Conservation (phyloP, 2,329 filamentous ascomycete species). For the Clarireedia sp. region DNA sequence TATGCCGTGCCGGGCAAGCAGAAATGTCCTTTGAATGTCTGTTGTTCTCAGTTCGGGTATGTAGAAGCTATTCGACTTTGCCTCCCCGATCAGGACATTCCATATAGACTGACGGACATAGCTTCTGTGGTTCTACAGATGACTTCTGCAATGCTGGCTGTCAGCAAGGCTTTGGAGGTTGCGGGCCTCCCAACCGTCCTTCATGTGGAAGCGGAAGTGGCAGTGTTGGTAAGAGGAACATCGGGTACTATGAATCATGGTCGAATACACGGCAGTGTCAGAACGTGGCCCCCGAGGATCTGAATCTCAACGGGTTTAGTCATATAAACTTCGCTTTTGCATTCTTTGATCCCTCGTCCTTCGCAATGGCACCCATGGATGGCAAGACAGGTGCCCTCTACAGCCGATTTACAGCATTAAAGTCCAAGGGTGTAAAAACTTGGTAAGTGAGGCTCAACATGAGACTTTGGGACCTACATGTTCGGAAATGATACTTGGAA, state of each 20-base stretch:
- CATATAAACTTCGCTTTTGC: conserved; percentile 32
- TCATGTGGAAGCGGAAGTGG: conserved; percentile 8
- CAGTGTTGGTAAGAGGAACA: conserved; percentile 10
- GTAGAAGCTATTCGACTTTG: neutral
- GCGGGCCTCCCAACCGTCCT: neutral
- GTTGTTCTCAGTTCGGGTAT: conserved; percentile 20
- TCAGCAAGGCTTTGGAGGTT: neutral
- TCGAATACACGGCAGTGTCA: conserved; percentile 18
- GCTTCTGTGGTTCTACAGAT: neutral
- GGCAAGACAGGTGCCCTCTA: conserved; percentile 5
- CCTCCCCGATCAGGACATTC: neutral
- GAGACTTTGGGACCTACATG: too few species aligned
- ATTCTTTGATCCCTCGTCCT: conserved; percentile 33
- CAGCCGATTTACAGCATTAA: conserved; percentile 12
- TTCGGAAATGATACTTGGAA: too few species aligned
- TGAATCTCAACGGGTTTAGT: conserved; percentile 18
- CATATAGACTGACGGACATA: neutral
- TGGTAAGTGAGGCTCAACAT: neutral
- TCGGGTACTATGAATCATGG: conserved; percentile 32
- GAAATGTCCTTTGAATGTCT: conserved; percentile 13
- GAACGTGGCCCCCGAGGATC: conserved; percentile 4
- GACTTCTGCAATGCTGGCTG: neutral
- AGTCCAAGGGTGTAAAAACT: neutral
- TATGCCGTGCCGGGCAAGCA: conserved; percentile 10
- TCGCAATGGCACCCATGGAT: conserved; percentile 23